Conservation (phyloP, 306 rosid genomes). For the Quercus suber region DNA sequence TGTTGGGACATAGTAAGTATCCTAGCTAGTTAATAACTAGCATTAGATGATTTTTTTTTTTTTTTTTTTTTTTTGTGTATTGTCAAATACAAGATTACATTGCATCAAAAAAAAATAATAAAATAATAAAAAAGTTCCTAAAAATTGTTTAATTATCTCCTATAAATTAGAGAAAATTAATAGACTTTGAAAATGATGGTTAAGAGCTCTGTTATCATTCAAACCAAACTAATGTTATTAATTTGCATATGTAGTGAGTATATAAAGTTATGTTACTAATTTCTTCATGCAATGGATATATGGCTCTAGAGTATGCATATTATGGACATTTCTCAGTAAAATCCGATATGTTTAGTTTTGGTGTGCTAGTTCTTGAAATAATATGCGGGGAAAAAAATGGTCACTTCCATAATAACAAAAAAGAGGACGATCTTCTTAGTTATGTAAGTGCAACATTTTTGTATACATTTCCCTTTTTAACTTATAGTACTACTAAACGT, state of each 20-base stretch:
- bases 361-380: neutral
- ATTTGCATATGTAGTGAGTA: neutral
- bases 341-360: neutral
- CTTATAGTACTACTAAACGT: no score
- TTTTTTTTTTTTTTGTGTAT: no score
- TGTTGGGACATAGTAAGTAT: constrained; percentile 39
- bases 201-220: no score
- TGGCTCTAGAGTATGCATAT: constrained; percentile 12
- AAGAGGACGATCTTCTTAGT: constrained; percentile 23
- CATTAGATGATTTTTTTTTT: no score
- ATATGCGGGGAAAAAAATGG: neutral
- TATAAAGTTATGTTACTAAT: neutral
- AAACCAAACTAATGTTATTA: neutral
- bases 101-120: no score
- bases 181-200: no score
- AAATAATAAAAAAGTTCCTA: no score
- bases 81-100: no score
- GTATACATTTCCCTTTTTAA: no score
- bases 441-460: constrained; percentile 11
- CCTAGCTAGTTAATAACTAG: neutral
- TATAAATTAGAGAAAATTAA: no score
- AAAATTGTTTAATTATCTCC: no score
- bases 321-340: constrained; percentile 13
- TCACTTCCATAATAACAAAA: constrained; percentile 15
- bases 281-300: neutral